Evolutionary conservation across 2,329 filamentous ascomycete genomes (phyloP).

Genomic region (Claviceps digitariae): DNA sequence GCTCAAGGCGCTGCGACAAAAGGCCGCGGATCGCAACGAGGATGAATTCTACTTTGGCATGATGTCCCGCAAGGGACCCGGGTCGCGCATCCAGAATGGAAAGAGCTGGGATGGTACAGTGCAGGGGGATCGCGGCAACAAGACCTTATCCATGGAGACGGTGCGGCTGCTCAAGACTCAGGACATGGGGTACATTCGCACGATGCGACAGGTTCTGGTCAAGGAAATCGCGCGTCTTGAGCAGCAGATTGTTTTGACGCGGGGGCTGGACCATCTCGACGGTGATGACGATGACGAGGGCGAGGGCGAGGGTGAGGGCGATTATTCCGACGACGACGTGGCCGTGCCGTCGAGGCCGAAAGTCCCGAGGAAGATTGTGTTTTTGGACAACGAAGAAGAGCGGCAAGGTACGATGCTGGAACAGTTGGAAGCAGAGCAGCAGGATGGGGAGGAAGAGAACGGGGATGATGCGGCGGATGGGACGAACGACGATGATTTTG

Average conservation of each 20-base stretch:
- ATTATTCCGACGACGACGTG: constrained; percentile 17
- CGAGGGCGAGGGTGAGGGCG: constrained; percentile 14
- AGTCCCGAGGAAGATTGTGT: constrained; percentile 36
- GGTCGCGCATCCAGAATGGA: constrained; percentile 33
- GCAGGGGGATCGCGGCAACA: constrained; percentile 43
- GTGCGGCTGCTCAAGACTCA: constrained; percentile 56
- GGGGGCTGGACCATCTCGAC: constrained; percentile 23
- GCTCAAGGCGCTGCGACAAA: constrained; percentile 44
- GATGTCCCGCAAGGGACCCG: constrained; percentile 46
- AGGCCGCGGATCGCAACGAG: constrained; percentile 52
- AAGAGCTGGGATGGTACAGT: constrained; percentile 42
- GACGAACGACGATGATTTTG: constrained; percentile 19
- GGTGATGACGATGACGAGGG: constrained; percentile 19
- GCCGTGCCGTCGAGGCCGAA: constrained; percentile 17
- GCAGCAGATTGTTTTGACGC: constrained; percentile 35
- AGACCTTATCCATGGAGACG: constrained; percentile 39
- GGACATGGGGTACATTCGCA: constrained; percentile 51
- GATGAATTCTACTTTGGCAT: constrained; percentile 65
- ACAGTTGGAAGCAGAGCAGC: constrained; percentile 18
- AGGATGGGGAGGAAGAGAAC: constrained; percentile 13
- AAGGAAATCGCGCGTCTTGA: constrained; percentile 45
- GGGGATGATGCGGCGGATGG: constrained; percentile 4
- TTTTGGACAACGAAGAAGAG: constrained; percentile 29
- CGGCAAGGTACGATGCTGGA: constrained; percentile 18
- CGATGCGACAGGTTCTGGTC: constrained; percentile 43